Evolutionary conservation across 768 basidiomycete genomes (phyloP).

Genomic region (Ramaria rubella): DNA sequence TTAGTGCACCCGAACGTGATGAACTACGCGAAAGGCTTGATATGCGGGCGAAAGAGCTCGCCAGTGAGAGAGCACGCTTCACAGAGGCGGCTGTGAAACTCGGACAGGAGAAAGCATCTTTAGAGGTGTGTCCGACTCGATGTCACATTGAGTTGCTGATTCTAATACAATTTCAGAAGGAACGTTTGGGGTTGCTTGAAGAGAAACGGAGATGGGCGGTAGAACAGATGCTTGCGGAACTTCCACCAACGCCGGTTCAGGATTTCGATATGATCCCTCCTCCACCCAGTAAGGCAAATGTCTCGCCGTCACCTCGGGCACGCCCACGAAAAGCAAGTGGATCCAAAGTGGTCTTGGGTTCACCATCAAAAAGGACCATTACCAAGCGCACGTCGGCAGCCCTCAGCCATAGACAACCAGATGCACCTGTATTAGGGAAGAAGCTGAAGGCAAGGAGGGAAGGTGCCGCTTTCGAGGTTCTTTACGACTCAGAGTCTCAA

Average conservation of each 20-base stretch:
- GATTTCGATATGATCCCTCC: constrained; percentile 22
- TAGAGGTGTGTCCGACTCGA: constrained; percentile 46
- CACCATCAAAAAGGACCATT: neutral
- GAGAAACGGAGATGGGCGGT: constrained; percentile 68
- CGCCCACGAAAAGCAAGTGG: neutral
- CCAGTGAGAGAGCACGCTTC: constrained; percentile 58
- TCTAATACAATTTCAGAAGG: constrained; percentile 39
- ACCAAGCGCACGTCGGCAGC: neutral
- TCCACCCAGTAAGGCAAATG: neutral
- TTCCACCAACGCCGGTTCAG: constrained; percentile 36
- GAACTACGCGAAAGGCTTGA: constrained; percentile 50
- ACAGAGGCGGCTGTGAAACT: constrained; percentile 57
- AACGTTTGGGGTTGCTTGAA: constrained; percentile 53
- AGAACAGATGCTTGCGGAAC: constrained; percentile 52
- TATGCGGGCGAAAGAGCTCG: constrained; percentile 47
- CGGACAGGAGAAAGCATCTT: constrained; percentile 52
- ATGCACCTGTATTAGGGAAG: neutral
- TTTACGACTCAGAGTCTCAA: neutral
- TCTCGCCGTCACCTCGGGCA: neutral
- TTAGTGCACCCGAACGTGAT: constrained; percentile 46
- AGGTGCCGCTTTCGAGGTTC: neutral
- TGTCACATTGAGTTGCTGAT: no score
- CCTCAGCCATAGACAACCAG: no score
- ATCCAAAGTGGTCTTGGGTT: neutral
- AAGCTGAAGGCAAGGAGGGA: neutral